phyloP scores from a whole-genome alignment of 768 basidiomycete species.

The Lentinula edodes region DNA sequence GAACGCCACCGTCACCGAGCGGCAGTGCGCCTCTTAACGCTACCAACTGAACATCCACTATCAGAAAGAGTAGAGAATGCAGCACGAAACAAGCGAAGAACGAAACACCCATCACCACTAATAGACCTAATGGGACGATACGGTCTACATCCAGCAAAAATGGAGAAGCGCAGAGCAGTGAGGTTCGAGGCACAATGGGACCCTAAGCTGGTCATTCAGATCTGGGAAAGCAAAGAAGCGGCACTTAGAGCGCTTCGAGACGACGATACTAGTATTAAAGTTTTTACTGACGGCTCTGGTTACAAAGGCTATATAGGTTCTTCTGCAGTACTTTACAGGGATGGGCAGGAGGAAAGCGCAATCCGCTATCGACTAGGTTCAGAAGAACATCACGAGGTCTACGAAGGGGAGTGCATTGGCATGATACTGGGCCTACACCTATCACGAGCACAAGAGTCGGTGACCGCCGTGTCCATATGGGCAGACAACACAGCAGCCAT shows the following conservation, averaged over 20 bases:
- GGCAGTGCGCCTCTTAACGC: slow-evolving; percentile 3
- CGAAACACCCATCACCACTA: slow-evolving; percentile 8
- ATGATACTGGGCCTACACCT: too few relatives aligned
- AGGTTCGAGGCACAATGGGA: background rate
- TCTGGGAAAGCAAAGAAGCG: background rate
- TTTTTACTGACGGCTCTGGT: too few relatives aligned
- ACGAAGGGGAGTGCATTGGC: too few relatives aligned
- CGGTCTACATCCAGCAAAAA: background rate
- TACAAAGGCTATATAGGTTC: too few relatives aligned
- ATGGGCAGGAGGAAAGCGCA: too few relatives aligned
- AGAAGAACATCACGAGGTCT: too few relatives aligned
- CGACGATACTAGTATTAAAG: too few relatives aligned
- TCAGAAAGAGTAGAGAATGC: background rate
- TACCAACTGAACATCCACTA: slow-evolving; percentile 8
- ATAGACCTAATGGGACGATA: slow-evolving; percentile 2
- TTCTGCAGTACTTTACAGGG: too few relatives aligned
- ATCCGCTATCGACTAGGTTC: too few relatives aligned
- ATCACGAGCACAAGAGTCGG: too few relatives aligned
- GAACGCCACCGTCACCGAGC: background rate
- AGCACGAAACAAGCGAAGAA: background rate
- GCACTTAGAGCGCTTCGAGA: background rate
- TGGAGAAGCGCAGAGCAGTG: background rate
- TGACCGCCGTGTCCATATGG: background rate
- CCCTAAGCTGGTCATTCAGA: background rate
- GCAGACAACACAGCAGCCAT: background rate